phyloP scores from a whole-genome alignment of 139 green algal genomes.

The Chlorella sp. region DNA sequence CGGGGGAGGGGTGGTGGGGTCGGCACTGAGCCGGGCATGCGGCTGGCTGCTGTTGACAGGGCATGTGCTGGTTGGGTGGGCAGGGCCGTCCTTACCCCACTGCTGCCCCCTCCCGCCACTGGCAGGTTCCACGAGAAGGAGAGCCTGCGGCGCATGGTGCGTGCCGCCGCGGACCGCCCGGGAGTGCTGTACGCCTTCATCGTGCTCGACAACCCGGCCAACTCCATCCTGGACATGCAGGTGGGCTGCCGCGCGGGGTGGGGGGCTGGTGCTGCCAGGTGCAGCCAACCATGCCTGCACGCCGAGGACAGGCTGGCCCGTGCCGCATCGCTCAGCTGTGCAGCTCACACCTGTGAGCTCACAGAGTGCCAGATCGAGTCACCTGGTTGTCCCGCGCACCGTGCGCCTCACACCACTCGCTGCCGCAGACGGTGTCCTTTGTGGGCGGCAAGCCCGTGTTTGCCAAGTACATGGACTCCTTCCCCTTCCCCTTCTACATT shows the following conservation, averaged over 20 bases:
- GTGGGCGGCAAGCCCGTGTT: slow-evolving; percentile 89
- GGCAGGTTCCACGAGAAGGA: slow-evolving; percentile 96
- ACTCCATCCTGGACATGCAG: slow-evolving; percentile 92
- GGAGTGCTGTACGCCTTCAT: slow-evolving; percentile 95
- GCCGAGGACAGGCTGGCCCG: too few relatives aligned
- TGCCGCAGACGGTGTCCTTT: slow-evolving; percentile 94
- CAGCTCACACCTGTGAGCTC: too few relatives aligned
- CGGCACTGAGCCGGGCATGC: too few relatives aligned
- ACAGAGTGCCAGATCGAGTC: too few relatives aligned
- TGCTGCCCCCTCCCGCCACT: not conserved
- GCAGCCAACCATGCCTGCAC: too few relatives aligned
- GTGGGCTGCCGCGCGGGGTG: not conserved
- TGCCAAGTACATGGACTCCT: slow-evolving; percentile 95
- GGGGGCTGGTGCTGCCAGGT: not conserved
- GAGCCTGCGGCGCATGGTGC: slow-evolving; percentile 72
- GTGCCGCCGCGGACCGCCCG: slow-evolving; percentile 58
- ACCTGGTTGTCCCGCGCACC: too few relatives aligned
- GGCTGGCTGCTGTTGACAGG: too few relatives aligned
- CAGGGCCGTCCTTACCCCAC: not conserved
- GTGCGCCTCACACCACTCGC: not conserved
- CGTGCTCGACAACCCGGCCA: slow-evolving; percentile 77
- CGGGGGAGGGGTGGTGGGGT: too few relatives aligned
- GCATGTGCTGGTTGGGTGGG: too few relatives aligned
- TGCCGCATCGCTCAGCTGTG: too few relatives aligned
- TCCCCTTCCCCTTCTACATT: slow-evolving; percentile 99